These are phyloP conservation scores for Ceratobasidium sp. DNA, from an alignment of 1,284 basidiomycete species.

Conservation along the genomic window DNA sequence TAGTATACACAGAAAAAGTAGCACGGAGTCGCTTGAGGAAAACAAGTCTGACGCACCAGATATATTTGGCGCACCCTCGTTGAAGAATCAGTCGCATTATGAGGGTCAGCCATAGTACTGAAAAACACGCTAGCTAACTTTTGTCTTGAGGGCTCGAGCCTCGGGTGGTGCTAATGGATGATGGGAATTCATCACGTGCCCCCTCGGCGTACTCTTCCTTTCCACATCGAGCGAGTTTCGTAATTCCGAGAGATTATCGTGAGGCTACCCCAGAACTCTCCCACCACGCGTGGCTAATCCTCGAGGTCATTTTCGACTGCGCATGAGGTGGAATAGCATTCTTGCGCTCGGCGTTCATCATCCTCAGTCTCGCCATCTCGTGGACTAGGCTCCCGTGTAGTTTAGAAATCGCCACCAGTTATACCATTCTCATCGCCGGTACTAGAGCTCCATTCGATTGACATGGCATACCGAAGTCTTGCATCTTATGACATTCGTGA, in stretches of 20 bases:
- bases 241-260: background rate
- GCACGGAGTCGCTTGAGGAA: too few species aligned
- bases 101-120: too few species aligned
- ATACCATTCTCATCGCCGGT: background rate
- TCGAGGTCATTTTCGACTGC: background rate
- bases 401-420: too few species aligned
- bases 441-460: background rate
- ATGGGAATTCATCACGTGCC: background rate
- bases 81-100: too few species aligned
- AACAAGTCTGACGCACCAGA: too few species aligned
- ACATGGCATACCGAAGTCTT: background rate
- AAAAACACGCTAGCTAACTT: too few species aligned
- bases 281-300: background rate
- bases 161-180: too few species aligned
- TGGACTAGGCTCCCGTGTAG: too few species aligned
- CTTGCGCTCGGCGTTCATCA: background rate
- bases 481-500: background rate
- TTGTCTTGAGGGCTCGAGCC: too few species aligned
- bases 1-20: too few species aligned
- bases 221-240: conserved; percentile 11
- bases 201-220: background rate
- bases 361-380: background rate
- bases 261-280: background rate
- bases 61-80: too few species aligned
- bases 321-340: background rate